Evolutionary conservation across 441 rosid species (phyloP).

Genomic region (Jatropha multifida): DNA sequence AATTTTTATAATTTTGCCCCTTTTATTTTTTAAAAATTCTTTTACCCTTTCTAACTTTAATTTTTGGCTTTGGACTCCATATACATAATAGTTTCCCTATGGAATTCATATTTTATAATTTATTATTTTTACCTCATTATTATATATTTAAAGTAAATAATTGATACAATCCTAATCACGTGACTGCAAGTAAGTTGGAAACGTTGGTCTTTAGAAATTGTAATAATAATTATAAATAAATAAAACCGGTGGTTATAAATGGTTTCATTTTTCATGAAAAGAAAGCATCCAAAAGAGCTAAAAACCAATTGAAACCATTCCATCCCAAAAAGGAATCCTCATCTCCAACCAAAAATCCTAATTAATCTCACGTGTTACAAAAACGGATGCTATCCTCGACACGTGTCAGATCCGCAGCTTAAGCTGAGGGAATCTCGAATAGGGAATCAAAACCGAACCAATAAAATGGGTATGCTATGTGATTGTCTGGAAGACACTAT

Average conservation of each 20-base stretch:
- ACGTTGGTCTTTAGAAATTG: too few species aligned
- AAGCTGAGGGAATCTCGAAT: conserved; percentile 16
- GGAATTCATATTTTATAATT: too few species aligned
- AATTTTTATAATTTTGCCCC: too few species aligned
- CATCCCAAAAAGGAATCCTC: conserved; percentile 8
- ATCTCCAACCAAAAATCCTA: conserved; percentile 21
- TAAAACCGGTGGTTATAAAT: conserved; percentile 15
- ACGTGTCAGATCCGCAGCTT: conserved; percentile 28
- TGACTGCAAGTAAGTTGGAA: too few species aligned
- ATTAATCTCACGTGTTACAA: background rate
- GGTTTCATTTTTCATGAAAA: conserved; percentile 15
- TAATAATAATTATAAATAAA: too few species aligned
- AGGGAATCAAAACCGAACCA: conserved; percentile 7
- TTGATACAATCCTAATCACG: too few species aligned
- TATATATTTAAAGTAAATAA: too few species aligned
- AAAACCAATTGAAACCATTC: background rate
- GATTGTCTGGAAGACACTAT: conserved; percentile 14
- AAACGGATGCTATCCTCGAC: background rate
- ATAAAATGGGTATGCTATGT: background rate
- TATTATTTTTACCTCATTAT: too few species aligned
- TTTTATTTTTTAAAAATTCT: too few species aligned
- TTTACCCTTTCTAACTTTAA: too few species aligned
- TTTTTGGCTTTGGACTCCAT: too few species aligned
- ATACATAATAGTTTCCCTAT: too few species aligned
- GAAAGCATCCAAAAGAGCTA: conserved; percentile 2